Percentiles rank a stretch among this genome's conserved stretches.
These are phyloP conservation scores for Trifolium subterraneum DNA, from an alignment of 306 rosid species.

Conservation along the genomic window DNA sequence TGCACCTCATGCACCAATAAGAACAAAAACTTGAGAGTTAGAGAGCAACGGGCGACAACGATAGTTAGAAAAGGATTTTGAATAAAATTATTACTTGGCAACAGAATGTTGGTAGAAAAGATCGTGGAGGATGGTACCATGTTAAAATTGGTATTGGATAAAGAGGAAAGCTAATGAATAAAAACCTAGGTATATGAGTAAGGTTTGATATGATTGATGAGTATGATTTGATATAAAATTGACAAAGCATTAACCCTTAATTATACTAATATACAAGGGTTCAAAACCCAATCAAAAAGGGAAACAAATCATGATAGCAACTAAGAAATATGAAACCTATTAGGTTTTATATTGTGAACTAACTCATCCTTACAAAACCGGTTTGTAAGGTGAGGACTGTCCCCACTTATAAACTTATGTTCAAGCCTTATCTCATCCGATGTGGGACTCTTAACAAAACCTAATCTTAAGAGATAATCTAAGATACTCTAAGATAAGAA, in stretches of 20 bases:
- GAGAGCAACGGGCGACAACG: not conserved
- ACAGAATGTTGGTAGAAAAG: not conserved
- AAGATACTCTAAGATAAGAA: not conserved
- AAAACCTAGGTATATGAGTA: not conserved
- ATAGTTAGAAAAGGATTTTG: not conserved
- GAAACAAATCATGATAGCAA: not conserved
- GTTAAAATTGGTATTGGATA: conserved; percentile 1
- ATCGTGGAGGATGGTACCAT: not conserved
- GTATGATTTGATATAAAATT: not conserved
- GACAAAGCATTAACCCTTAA: conserved; percentile 1
- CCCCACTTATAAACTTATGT: too few species aligned
- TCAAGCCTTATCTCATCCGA: too few species aligned
- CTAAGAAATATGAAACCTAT: not conserved
- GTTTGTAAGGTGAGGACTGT: too few species aligned
- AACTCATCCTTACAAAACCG: too few species aligned
- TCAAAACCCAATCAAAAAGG: not conserved
- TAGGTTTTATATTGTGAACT: too few species aligned
- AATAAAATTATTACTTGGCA: not conserved
- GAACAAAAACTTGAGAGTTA: not conserved
- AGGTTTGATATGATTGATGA: not conserved
- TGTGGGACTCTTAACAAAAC: not conserved
- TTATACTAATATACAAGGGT: not conserved
- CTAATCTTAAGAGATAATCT: not conserved
- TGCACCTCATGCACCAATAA: not conserved
- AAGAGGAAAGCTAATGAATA: not conserved